Base-by-base conservation (phyloP, 2,329 filamentous ascomycete genomes). In the Aspergillus udagawae region DNA sequence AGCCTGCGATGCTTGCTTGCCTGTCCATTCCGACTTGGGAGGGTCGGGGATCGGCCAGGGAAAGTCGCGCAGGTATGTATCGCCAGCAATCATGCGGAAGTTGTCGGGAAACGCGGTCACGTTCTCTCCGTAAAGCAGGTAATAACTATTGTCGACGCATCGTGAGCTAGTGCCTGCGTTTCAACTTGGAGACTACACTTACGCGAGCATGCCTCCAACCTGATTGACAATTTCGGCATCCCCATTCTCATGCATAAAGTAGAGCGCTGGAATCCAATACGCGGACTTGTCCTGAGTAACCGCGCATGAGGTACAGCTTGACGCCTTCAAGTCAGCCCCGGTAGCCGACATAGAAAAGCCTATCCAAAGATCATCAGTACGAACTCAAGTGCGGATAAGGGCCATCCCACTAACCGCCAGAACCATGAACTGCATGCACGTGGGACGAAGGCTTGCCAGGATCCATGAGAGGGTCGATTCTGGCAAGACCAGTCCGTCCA, bases 141-240 rank as follows among this genome's bases (percentile, higher is more conserved):
- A 97, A 81, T 97, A 97, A 17, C 90, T 90, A 49, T 28, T 10
- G 3, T 38, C 14, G 17, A 41, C 44, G n/a, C 10, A 23, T 41
- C 41, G 9, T 20, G 4, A 8, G n/a, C 35, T 12, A 14, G 12
- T 28, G 7, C 17, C n/a, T 29, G 28, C 38, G 4, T n/a, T 5
- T 14, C 12, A 27, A 4, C 17, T 21, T 7, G 7, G 1, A 29
- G 21, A 35, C 4, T 1, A 21, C 12, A 87, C 88, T 81, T 82
- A 93, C 86, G 88, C 89, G 70, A 95, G 85, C 84, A 95, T 91
- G 61, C 92, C 91, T 60, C 91, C 91, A 52, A 88, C 83, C 71
- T 94, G 86, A 1, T 82, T 75, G 49, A 96, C 90, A 56, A 89
- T 73, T 65, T 89, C 83, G 52, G 85, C 85, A 55, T 85, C 79